These are phyloP conservation scores for Juncus inflexus DNA, from an alignment of 176 grass and related monocot genomes.

Conservation along the genomic window DNA sequence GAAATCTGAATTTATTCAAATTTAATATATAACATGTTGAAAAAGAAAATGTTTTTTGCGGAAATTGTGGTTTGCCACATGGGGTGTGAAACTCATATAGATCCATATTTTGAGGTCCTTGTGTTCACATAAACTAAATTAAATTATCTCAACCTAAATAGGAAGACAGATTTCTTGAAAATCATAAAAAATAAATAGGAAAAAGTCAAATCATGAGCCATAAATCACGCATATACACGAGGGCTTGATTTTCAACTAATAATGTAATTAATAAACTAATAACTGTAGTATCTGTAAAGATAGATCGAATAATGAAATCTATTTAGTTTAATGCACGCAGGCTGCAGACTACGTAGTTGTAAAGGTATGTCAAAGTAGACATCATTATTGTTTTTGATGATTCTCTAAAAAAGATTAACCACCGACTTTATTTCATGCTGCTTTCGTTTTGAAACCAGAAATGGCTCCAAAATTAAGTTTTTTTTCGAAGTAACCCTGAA, in stretches of 20 bases:
- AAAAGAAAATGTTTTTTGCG: not conserved
- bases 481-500: too few relatives aligned
- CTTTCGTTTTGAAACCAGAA: constrained; percentile 17
- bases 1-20: not conserved
- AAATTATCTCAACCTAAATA: constrained; percentile 7
- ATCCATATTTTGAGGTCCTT: not conserved
- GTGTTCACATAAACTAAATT: not conserved
- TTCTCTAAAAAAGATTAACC: constrained; percentile 12
- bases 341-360: constrained; percentile 10
- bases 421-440: not conserved
- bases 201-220: constrained; percentile 28
- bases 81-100: not conserved
- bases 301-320: constrained; percentile 15
- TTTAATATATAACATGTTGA: not conserved
- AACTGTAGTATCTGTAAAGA: not conserved
- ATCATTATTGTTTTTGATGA: constrained; percentile 17
- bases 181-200: constrained; percentile 16
- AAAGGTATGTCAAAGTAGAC: constrained; percentile 12
- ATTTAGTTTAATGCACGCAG: not conserved
- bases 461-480: not conserved
- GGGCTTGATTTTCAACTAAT: constrained; percentile 12
- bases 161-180: constrained; percentile 11
- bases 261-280: constrained; percentile 1
- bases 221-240: constrained; percentile 11
- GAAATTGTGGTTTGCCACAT: constrained; percentile 8